phyloP scores from a whole-genome alignment of 768 basidiomycete species.

The Hygrocybe coccinea region DNA sequence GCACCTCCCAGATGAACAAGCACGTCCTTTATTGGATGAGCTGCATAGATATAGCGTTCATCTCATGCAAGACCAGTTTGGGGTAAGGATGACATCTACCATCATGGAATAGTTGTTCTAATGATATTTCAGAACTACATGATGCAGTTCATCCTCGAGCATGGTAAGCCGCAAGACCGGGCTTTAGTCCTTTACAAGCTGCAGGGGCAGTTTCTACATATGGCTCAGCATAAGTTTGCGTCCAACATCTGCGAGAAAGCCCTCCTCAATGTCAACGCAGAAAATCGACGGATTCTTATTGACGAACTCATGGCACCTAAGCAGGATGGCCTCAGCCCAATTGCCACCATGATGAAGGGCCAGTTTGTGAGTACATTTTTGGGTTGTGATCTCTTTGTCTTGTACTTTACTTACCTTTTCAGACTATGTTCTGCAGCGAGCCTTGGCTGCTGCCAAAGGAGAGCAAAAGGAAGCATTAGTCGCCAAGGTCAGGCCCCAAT shows the following conservation, averaged over 20 bases:
- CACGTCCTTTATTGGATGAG: slow-evolving; percentile 74
- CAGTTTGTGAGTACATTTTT: slow-evolving; percentile 74
- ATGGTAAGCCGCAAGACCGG: slow-evolving; percentile 68
- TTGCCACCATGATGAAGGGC: slow-evolving; percentile 78
- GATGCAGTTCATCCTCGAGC: slow-evolving; percentile 86
- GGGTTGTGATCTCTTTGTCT: background rate
- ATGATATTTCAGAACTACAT: slow-evolving; percentile 72
- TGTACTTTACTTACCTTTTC: slow-evolving; percentile 3
- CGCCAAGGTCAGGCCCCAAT: slow-evolving; percentile 57
- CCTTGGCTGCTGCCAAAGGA: slow-evolving; percentile 61
- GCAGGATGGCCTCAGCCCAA: slow-evolving; percentile 62
- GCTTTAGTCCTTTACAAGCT: slow-evolving; percentile 62
- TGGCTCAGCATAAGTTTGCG: slow-evolving; percentile 88
- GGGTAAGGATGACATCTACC: slow-evolving; percentile 46
- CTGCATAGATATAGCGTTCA: slow-evolving; percentile 63
- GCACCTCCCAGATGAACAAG: slow-evolving; percentile 65
- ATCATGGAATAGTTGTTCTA: slow-evolving; percentile 1
- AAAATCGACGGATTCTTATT: slow-evolving; percentile 64
- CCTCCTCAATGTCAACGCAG: slow-evolving; percentile 57
- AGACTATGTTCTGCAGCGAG: slow-evolving; percentile 87
- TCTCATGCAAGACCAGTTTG: slow-evolving; percentile 89
- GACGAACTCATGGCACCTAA: slow-evolving; percentile 73
- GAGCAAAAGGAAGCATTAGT: slow-evolving; percentile 68
- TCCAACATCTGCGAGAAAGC: slow-evolving; percentile 97
- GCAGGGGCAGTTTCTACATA: slow-evolving; percentile 68